phyloP scores from a whole-genome alignment of 2,329 filamentous ascomycete genomes.

The Bipolaris cookei region DNA sequence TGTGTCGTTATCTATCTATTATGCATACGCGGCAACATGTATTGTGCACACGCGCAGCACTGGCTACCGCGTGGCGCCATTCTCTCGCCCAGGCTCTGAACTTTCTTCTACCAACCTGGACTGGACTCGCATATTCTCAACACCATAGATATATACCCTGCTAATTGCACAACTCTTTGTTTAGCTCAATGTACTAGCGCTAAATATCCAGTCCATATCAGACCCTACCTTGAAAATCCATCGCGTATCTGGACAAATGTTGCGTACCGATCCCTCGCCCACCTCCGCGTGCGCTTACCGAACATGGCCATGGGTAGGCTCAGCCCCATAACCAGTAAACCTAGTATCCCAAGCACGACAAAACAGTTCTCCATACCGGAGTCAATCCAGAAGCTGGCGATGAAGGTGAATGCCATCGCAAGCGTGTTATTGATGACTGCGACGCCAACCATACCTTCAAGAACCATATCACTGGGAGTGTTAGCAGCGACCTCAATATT shows the following conservation, averaged over 20 bases:
- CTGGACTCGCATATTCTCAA: no score
- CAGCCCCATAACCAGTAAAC: neutral
- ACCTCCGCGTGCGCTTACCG: neutral
- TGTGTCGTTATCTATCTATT: no score
- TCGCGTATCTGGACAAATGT: conserved; percentile 2
- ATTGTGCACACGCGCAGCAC: no score
- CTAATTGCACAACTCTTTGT: neutral
- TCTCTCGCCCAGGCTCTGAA: no score
- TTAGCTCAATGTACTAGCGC: neutral
- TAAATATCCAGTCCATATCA: neutral
- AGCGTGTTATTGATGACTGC: conserved; percentile 4
- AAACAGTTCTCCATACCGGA: conserved; percentile 1
- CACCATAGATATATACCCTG: neutral
- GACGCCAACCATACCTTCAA: conserved; percentile 2
- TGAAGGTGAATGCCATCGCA: neutral
- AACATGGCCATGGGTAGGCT: conserved; percentile 1
- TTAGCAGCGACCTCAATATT: neutral
- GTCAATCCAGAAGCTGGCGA: conserved; percentile 2
- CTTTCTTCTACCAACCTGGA: no score
- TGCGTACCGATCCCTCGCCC: conserved; percentile 1
- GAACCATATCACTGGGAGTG: neutral
- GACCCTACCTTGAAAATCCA: neutral
- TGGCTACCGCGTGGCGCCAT: no score
- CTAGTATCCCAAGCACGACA: neutral
- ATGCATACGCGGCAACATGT: no score